Base-by-base conservation (phyloP, 1,139 yeast genomes). In the Debaryomycetaceae sp. region DNA sequence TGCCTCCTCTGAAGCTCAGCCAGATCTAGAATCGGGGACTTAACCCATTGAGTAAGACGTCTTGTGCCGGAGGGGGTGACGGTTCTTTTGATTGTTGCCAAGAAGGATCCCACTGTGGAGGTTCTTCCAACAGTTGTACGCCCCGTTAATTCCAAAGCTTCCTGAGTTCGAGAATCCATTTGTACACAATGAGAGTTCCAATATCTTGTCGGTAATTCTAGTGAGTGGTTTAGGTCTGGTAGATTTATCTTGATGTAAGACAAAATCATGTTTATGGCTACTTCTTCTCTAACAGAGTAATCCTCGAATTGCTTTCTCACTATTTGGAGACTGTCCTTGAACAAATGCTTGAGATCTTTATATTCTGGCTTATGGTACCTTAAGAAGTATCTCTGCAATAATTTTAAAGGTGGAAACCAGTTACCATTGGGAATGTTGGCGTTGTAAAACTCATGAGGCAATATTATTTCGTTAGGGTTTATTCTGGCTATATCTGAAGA, bases 11-110 rank as follows among this genome's bases (percentile, higher is more conserved):
- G 61, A 22, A 93, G 81, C 49, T 79, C 85, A 0, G 58, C 55
- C 0, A 78, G 54, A 53, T 85, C 78, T 5, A 86, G 71, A 0
- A 87, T 75, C 0, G 99, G 99, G 0, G 91, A 83, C 20, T 87
- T 75, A 4, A 93, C 65, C 97, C 98, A 90, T 44, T 84, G 83
- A 3, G 84, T 77, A 17, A 93, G 66, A 22, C 87, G 58, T 40
- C 99, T 70, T 0, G 96, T 70, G 0, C 99, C 99, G 0, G 95
- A 81, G 1, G 84, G 76, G 0, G 99, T 89, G 1, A 78, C 78
- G 0, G 98, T 93, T 45, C 85, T 68, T 47, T 80, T 78, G 6
- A 93, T 76, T 0, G 88, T 76, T 14, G 81, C 78, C 9, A 87
- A 66, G 14, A 93, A 64, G 0, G 97, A 83, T 0, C 97, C 97